These are phyloP conservation scores for Dipteronia dyeriana DNA, from an alignment of 345 rosid genomes.

Conservation along the genomic window DNA sequence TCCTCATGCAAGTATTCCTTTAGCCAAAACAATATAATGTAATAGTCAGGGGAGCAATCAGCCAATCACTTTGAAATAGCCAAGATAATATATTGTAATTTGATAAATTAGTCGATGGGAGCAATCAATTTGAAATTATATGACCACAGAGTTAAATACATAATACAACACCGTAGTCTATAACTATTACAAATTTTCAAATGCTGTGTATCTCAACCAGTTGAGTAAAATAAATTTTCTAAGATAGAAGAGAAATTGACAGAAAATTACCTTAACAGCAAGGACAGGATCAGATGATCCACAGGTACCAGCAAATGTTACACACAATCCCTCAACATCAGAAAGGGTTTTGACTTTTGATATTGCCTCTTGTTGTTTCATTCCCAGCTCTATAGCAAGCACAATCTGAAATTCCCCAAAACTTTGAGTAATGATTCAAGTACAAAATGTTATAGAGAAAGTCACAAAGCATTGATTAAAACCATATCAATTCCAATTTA, in stretches of 20 bases:
- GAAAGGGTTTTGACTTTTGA: constrained; percentile 84
- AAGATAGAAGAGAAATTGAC: constrained; percentile 2
- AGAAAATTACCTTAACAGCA: constrained; percentile 77
- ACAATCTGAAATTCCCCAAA: constrained; percentile 58
- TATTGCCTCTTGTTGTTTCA: constrained; percentile 73
- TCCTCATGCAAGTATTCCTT: constrained; percentile 79
- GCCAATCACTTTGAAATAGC: constrained; percentile 5
- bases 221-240: neutral
- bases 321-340: constrained; percentile 87
- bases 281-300: constrained; percentile 79
- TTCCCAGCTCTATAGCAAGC: constrained; percentile 84
- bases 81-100: constrained; percentile 5
- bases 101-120: neutral
- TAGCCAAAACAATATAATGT: constrained; percentile 12
- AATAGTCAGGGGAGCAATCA: neutral
- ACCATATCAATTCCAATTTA: neutral
- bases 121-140: neutral
- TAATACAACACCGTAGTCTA: neutral
- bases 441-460: neutral
- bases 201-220: neutral
- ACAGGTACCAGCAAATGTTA: constrained; percentile 52
- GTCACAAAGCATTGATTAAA: neutral
- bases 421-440: constrained; percentile 11
- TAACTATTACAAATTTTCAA: neutral
- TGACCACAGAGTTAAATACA: neutral